Evolutionary conservation across 495 filamentous ascomycete genomes (phyloP).

Genomic region (Lasiosphaeria miniovina): DNA sequence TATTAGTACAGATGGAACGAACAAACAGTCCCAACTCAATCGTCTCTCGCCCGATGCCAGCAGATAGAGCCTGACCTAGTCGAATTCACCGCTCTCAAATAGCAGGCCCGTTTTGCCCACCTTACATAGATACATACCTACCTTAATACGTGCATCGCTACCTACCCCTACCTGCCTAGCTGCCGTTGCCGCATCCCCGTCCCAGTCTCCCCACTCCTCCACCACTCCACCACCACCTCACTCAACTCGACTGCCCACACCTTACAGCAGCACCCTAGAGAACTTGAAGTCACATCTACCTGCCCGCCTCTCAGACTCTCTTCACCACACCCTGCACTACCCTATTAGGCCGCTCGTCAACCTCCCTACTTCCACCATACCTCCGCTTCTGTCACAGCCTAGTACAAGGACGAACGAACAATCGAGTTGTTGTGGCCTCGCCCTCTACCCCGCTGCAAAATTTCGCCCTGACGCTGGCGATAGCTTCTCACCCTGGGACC

Average conservation of each 20-base stretch:
- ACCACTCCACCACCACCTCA: not conserved
- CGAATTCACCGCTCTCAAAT: no score
- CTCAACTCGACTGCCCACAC: not conserved
- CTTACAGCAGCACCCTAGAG: not conserved
- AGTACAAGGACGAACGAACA: no score
- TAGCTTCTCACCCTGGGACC: not conserved
- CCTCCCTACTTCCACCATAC: not conserved
- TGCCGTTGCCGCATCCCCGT: not conserved
- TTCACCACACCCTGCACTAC: no score
- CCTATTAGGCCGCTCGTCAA: not conserved
- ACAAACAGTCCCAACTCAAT: no score
- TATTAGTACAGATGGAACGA: no score
- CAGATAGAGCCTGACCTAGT: no score
- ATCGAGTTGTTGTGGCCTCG: not conserved
- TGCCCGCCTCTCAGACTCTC: no score
- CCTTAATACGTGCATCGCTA: no score
- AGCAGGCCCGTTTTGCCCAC: no score
- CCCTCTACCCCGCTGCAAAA: conserved; percentile 8
- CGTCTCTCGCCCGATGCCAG: no score
- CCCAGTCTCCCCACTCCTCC: not conserved
- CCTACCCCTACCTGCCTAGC: not conserved
- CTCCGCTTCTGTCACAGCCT: not conserved
- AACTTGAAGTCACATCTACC: no score
- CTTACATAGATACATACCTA: no score
- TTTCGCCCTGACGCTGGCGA: conserved; percentile 6